Base-by-base conservation (phyloP, 192 early-diverging fungal genomes). In the Podila horticola region DNA sequence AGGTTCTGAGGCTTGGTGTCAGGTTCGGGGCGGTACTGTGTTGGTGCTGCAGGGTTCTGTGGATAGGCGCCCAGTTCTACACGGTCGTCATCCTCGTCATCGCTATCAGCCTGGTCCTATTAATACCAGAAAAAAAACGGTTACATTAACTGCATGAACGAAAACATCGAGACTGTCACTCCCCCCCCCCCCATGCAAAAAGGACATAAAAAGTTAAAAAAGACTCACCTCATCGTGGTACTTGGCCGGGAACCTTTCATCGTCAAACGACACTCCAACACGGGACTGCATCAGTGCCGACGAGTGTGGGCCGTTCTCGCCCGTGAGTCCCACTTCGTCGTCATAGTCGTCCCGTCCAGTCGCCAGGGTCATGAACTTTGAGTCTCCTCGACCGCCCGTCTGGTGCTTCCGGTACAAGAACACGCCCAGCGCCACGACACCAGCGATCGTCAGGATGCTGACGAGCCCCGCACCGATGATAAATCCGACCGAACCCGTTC, bases 261-360 rank as follows among this genome's bases (percentile, higher is more conserved):
- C 77, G n/a, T 81, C 77, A 69, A 81, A 81, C 38, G 77, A 81
- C 12, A 63, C 77, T 2, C 57, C 71, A 2, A 69, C 77, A 31
- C 77, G 70, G 11, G 66, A 72, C n/a, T 72, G 76, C 76, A 79
- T 79, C 38, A 79, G 41, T 5, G 76, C 69, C 7, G 76, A 79
- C 5, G 77, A 73, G 51, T 81, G 77, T 28, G 77, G 77, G 1
- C 77, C 77, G 49, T 81, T 81, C 66, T 81, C 77, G 31, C 71
- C 77, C 29, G 69, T 62, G 45, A 72, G 58, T 67, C 68, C 68
- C 26, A 30, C 51, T 49, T 71, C 65, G 13, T 81, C 77, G 52
- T 81, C 77, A 33, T 72, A 66, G 29, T 79, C 77, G 26, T 81
- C 77, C 15, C 33, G 51, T 5, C 66, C 66, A 12, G 59, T 72